These are phyloP conservation scores for Metroxylon sagu DNA, from an alignment of 176 grass and related monocot species.

Conservation along the genomic window DNA sequence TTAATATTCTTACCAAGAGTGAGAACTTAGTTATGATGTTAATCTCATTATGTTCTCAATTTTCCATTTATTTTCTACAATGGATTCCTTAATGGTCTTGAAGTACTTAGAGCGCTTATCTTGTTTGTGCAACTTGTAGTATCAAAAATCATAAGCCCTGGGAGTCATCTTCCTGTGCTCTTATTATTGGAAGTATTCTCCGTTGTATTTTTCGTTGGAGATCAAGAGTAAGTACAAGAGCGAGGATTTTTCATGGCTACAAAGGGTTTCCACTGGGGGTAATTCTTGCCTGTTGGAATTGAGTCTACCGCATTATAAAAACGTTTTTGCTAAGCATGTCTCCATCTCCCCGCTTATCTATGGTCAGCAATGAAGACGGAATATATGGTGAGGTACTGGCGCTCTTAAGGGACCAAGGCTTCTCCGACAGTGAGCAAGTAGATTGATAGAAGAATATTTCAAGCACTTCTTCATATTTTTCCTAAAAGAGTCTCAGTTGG, in stretches of 20 bases:
- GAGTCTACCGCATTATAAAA: no score
- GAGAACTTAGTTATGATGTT: no score
- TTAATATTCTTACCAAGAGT: no score
- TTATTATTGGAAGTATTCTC: constrained; percentile 68
- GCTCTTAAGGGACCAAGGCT: constrained; percentile 78
- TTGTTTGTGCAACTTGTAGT: constrained; percentile 51
- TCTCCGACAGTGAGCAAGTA: constrained; percentile 81
- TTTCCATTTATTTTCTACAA: constrained; percentile 13
- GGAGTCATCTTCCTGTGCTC: constrained; percentile 59
- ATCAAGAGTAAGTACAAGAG: constrained; percentile 58
- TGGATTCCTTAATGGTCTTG: constrained; percentile 70
- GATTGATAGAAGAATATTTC: no score
- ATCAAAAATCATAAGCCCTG: constrained; percentile 44
- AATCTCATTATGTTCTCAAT: background rate
- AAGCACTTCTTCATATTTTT: constrained; percentile 80
- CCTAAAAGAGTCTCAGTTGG: constrained; percentile 79
- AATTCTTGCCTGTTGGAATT: constrained; percentile 2
- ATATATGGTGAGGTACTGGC: no score
- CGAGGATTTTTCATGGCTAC: constrained; percentile 80
- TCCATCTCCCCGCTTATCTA: no score
- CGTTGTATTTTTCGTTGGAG: no score
- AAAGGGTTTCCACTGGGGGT: constrained; percentile 70
- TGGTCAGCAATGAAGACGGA: no score
- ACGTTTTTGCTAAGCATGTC: no score
- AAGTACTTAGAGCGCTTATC: constrained; percentile 63